A percentile compares a stretch with the other conserved stretches of the same genome.
Conservation (phyloP, 139 green algal species). For the Chlamydomonas urium region DNA sequence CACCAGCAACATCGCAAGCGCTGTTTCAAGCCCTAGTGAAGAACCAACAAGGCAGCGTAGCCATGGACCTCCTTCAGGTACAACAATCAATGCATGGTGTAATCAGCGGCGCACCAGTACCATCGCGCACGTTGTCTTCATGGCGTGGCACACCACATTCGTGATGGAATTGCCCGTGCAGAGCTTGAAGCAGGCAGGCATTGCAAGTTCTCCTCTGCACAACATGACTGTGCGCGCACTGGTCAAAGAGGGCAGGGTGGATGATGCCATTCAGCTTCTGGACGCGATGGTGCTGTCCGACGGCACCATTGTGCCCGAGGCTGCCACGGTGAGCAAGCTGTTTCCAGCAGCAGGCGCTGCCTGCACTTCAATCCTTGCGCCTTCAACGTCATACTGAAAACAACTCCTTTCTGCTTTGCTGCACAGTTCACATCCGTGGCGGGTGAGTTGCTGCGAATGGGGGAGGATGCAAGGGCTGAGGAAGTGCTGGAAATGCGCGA, state of each 20-base stretch:
- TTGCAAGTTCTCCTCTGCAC: neutral
- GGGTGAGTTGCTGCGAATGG: neutral
- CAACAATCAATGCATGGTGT: neutral
- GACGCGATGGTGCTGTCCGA: neutral
- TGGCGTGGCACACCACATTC: neutral
- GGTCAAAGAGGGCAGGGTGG: slow-evolving; percentile 5
- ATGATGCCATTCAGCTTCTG: neutral
- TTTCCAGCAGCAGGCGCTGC: too few species aligned
- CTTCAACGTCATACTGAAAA: too few species aligned
- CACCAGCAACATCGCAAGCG: neutral
- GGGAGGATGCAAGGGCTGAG: neutral
- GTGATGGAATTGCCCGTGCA: neutral
- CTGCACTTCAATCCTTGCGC: too few species aligned
- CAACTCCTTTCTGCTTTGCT: too few species aligned
- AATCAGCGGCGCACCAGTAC: too few species aligned
- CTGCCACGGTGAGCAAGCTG: neutral
- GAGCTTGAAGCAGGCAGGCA: neutral
- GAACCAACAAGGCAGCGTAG: neutral
- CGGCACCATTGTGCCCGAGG: neutral
- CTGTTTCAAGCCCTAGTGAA: neutral
- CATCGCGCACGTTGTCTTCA: too few species aligned
- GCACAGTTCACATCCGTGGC: slow-evolving; percentile 3
- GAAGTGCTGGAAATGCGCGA: slow-evolving; percentile 12
- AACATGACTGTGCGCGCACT: slow-evolving; percentile 3
- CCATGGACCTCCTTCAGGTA: neutral